phyloP scores from a whole-genome alignment of 2,329 filamentous ascomycete genomes.

The Penicillium vulpinum region DNA sequence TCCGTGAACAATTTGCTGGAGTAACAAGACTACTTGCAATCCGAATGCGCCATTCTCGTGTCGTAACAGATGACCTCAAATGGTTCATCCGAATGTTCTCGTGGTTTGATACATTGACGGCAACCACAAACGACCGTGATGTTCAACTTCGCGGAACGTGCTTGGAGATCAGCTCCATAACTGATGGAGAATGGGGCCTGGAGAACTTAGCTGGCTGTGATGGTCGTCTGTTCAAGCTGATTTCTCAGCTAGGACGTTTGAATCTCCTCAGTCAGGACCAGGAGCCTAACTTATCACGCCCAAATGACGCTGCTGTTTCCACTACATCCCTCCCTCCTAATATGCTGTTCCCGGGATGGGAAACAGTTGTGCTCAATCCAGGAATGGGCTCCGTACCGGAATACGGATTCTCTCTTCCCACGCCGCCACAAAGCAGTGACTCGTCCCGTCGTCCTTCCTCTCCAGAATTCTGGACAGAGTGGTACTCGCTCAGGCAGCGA shows the following conservation, averaged over 20 bases:
- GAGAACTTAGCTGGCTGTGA: conserved; percentile 91
- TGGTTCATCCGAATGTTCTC: conserved; percentile 95
- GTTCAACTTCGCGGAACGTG: conserved; percentile 69
- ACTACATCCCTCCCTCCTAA: conserved; percentile 37
- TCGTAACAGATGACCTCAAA: conserved; percentile 63
- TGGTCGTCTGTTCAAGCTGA: conserved; percentile 78
- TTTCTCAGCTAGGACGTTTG: conserved; percentile 78
- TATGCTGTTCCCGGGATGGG: conserved; percentile 32
- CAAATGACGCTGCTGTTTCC: conserved; percentile 25
- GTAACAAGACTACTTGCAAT: conserved; percentile 86
- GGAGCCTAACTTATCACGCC: conserved; percentile 33
- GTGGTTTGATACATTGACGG: conserved; percentile 91
- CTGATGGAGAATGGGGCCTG: conserved; percentile 68
- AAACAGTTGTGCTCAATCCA: conserved; percentile 17
- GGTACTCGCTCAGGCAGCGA: conserved; percentile 73
- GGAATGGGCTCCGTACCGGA: conserved; percentile 41
- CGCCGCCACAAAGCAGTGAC: conserved; percentile 22
- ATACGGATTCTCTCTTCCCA: conserved; percentile 37
- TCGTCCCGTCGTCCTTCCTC: conserved; percentile 23
- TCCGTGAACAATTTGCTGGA: conserved; percentile 88
- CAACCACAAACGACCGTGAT: conserved; percentile 88
- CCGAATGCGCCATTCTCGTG: conserved; percentile 62
- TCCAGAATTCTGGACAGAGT: conserved; percentile 74
- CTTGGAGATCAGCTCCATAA: conserved; percentile 63
- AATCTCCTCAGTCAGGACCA: conserved; percentile 77